phyloP scores from a whole-genome alignment of 805 yeast species.

The Blastobotrys attinorum region DNA sequence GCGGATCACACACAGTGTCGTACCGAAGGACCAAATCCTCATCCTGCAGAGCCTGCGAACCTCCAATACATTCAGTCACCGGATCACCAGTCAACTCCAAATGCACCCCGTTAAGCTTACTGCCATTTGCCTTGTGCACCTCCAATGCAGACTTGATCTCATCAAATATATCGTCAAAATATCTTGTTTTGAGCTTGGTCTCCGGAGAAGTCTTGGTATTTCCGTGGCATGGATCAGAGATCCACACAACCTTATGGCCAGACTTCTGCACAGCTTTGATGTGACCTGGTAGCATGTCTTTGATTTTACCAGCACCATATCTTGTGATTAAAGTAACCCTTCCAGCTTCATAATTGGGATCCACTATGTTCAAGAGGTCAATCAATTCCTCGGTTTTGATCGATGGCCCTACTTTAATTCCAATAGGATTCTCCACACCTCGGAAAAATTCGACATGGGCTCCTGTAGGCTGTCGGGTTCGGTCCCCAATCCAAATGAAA shows the following conservation, averaged over 20 bases:
- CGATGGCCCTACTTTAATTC: constrained; percentile 38
- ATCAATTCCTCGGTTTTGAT: constrained; percentile 33
- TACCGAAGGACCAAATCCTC: constrained; percentile 33
- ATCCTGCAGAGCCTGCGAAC: constrained; percentile 31
- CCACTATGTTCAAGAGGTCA: constrained; percentile 31
- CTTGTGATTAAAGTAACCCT: constrained; percentile 36
- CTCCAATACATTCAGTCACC: constrained; percentile 39
- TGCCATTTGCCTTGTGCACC: constrained; percentile 28
- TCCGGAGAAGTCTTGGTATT: constrained; percentile 34
- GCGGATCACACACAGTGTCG: constrained; percentile 38
- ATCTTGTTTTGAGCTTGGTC: constrained; percentile 34
- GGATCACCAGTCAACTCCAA: constrained; percentile 37
- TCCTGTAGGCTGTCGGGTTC: constrained; percentile 37
- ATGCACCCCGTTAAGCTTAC: constrained; percentile 34
- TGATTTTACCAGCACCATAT: constrained; percentile 33
- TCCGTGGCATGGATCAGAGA: constrained; percentile 39
- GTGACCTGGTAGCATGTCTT: constrained; percentile 31
- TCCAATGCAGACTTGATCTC: constrained; percentile 32
- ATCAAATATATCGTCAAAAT: constrained; percentile 35
- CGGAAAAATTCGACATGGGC: constrained; percentile 41
- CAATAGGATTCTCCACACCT: constrained; percentile 36
- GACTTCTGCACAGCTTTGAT: constrained; percentile 32
- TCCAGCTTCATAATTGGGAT: constrained; percentile 32
- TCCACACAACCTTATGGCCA: constrained; percentile 36
- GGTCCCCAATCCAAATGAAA: constrained; percentile 38